Percentiles rank a stretch among this genome's conserved stretches.
phyloP scores from a whole-genome alignment of 257 asterid genomes.

The Solanum habrochaites region DNA sequence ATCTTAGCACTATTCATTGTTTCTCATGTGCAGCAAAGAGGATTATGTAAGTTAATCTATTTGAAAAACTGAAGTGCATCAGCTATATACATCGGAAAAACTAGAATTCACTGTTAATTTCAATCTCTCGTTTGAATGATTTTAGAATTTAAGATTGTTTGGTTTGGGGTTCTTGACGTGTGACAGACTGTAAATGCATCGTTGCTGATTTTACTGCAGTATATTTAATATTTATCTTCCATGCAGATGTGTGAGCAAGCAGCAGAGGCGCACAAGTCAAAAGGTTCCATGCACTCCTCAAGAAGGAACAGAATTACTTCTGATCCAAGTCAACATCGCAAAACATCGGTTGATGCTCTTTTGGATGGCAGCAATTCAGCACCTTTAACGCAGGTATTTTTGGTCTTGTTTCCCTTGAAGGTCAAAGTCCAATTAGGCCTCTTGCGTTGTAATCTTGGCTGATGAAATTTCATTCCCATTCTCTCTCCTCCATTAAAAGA shows the following conservation, averaged over 20 bases:
- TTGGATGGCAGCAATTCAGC: slow-evolving; percentile 42
- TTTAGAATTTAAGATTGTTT: not conserved
- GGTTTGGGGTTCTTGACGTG: not conserved
- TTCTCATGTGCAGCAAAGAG: not conserved
- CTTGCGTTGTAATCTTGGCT: not conserved
- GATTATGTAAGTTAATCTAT: not conserved
- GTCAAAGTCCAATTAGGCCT: not conserved
- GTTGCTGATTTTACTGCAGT: not conserved
- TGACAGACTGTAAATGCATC: not conserved
- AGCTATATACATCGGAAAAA: not conserved
- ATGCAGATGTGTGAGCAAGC: slow-evolving; percentile 96
- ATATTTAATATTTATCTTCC: slow-evolving; percentile 1
- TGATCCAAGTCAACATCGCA: slow-evolving; percentile 61
- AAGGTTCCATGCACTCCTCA: slow-evolving; percentile 67
- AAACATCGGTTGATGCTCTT: slow-evolving; percentile 85
- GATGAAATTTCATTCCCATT: not conserved
- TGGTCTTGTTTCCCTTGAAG: not conserved
- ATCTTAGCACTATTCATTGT: not conserved
- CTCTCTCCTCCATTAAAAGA: not conserved
- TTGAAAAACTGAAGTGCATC: not conserved
- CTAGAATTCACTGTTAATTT: not conserved
- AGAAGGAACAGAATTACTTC: slow-evolving; percentile 57
- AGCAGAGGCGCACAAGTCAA: slow-evolving; percentile 96
- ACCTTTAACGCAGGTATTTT: slow-evolving; percentile 51
- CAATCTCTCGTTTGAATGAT: not conserved